A percentile compares a stretch with the other conserved stretches of the same genome.
Evolutionary conservation across 2,329 filamentous ascomycete genomes (phyloP).

Genomic region (Fusarium torreyae): DNA sequence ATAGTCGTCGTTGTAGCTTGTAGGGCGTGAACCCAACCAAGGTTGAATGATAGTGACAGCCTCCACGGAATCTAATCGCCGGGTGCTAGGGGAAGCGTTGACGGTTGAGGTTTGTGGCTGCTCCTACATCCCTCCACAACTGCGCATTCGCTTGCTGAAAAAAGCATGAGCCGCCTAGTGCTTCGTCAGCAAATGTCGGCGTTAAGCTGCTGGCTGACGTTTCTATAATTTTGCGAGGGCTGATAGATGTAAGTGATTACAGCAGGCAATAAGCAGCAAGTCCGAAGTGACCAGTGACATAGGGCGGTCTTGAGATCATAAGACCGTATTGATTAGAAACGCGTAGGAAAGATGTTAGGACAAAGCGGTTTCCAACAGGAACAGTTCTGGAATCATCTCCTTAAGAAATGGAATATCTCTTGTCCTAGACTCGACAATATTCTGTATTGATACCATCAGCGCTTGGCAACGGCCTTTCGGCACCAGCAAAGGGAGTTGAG

Average conservation of each 20-base stretch:
- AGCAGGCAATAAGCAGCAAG: not conserved
- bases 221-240: not conserved
- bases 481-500: not conserved
- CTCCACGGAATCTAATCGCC: not conserved
- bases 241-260: not conserved
- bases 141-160: slow-evolving; percentile 9
- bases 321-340: not conserved
- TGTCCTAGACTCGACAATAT: not conserved
- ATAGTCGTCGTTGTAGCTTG: not conserved
- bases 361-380: not conserved
- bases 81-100: not conserved
- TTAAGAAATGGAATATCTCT: not conserved
- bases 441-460: not conserved
- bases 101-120: not conserved
- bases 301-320: not conserved
- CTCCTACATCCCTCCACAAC: not conserved
- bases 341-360: not conserved
- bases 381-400: not conserved
- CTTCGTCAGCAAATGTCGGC: slow-evolving; percentile 33
- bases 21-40: not conserved
- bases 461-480: slow-evolving; percentile 3
- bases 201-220: slow-evolving; percentile 6
- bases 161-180: slow-evolving; percentile 13
- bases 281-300: slow-evolving; percentile 5
- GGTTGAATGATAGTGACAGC: not conserved